These are phyloP conservation scores for Penicillium sp. DNA, from an alignment of 2,329 filamentous ascomycete genomes.

Conservation along the genomic window DNA sequence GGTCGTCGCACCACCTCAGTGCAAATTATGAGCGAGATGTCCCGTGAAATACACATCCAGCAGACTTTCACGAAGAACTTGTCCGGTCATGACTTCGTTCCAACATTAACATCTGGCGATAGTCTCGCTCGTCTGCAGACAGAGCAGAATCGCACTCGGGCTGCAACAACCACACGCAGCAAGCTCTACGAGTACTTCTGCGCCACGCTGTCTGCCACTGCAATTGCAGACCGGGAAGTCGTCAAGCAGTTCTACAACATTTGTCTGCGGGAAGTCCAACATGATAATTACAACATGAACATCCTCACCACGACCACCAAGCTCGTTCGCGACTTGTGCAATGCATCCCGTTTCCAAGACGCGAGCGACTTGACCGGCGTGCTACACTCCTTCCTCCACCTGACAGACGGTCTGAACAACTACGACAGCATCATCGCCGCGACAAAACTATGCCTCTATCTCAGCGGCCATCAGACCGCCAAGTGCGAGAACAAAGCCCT, in stretches of 20 bases:
- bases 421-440: constrained; percentile 37
- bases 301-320: constrained; percentile 32
- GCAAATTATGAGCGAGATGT: constrained; percentile 47
- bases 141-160: constrained; percentile 32
- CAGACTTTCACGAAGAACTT: constrained; percentile 40
- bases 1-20: constrained; percentile 38
- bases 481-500: constrained; percentile 32
- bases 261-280: constrained; percentile 34
- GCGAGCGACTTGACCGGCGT: constrained; percentile 37
- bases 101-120: constrained; percentile 35
- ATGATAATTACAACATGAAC: constrained; percentile 33
- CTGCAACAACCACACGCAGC: constrained; percentile 33
- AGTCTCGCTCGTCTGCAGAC: constrained; percentile 32
- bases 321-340: constrained; percentile 34
- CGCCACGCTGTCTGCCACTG: constrained; percentile 32
- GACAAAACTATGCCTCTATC: constrained; percentile 40
- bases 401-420: constrained; percentile 35
- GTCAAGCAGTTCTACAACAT: constrained; percentile 37
- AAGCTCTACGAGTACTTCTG: constrained; percentile 43
- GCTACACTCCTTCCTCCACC: constrained; percentile 37
- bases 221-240: constrained; percentile 27
- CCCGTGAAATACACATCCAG: constrained; percentile 47
- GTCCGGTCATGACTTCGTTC: constrained; percentile 35
- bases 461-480: constrained; percentile 35
- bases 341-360: constrained; percentile 33